Base-by-base conservation (phyloP, 1,139 yeast genomes). In the Hansenula lynferdii region DNA sequence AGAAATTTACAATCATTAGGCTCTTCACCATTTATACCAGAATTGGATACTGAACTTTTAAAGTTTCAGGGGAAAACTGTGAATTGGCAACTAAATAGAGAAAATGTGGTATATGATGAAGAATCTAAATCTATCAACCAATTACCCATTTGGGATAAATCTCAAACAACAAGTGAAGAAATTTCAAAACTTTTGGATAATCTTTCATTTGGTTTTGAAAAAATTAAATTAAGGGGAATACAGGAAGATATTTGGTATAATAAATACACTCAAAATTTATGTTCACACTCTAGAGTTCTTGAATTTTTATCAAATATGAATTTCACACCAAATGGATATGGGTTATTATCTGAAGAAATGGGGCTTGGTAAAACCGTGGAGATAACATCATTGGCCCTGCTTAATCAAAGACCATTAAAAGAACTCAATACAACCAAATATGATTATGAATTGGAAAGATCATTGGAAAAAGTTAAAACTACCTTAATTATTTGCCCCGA, bases 311-410 rank as follows among this genome's bases (percentile, higher is more conserved):
- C 40, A 5, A 26, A 36, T 28, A 12, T 24, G 8, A 24, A 24
- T 6, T 24, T 24, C 15, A 8, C 6, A 4, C 6, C 6, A 12
- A 24, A n/a, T 3, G 90, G 87, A 0, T 72, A 70, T 41, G 96
- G 92, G 0, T 62, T 90, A 8, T 59, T 90, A 28, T 84, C 94
- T 1, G 97, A 90, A 56, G 97, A 92, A 60, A 92, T 92, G 98
- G 97, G 98, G 0, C 69, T 92, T 6, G 98, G 98, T 0, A 92
- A 92, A 56, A 90, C 97, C 0, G 80, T 92, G 3, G 98, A 92
- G 57, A 67, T 87, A 8, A 68, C 87, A 2, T 69, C 95, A 0
- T 61, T 89, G 26, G 62, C 82, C 0, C 56, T 80, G 4, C 54
- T 80, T 39, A 83, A 90, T 56, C 77, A 67, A 57, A 42, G 68